Percentiles rank a stretch among this genome's conserved stretches.
These are phyloP conservation scores for Cicer arietinum DNA, from an alignment of 306 rosid species.

Conservation along the genomic window DNA sequence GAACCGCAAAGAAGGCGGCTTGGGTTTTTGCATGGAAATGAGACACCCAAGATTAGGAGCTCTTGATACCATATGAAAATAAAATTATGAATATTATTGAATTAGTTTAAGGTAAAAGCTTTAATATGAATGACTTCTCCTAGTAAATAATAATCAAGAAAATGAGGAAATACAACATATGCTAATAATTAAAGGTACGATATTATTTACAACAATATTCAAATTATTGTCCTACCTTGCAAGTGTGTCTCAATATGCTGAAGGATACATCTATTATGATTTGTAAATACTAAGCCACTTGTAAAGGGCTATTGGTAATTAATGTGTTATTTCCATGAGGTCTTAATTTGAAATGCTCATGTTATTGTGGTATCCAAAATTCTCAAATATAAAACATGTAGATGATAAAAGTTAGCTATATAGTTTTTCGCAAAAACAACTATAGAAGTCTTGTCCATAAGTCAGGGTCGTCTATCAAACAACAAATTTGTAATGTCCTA, in stretches of 20 bases:
- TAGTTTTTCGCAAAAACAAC: constrained; percentile 12
- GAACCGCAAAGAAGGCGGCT: too few relatives aligned
- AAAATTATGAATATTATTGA: neutral
- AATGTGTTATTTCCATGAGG: constrained; percentile 12
- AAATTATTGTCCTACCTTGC: constrained; percentile 5
- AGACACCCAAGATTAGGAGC: neutral
- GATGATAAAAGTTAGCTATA: constrained; percentile 6
- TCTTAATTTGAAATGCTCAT: constrained; percentile 13
- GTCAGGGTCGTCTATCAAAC: neutral
- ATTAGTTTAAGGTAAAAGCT: neutral
- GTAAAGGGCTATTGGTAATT: constrained; percentile 15
- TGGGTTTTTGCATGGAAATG: too few relatives aligned
- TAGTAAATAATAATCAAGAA: neutral
- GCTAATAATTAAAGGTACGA: neutral
- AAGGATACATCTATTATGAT: constrained; percentile 3
- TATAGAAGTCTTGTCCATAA: neutral
- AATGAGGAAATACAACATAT: neutral
- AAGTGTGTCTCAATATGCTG: constrained; percentile 9
- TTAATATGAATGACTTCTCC: neutral
- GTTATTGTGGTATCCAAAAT: neutral
- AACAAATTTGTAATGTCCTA: neutral
- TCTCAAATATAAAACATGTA: constrained; percentile 1
- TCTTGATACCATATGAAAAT: neutral
- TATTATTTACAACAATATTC: neutral
- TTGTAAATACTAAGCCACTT: constrained; percentile 26